A percentile compares a stretch with the other conserved stretches of the same genome.
Conservation (phyloP, 148 eudicot genomes). For the Mesembryanthemum crystallinum region DNA sequence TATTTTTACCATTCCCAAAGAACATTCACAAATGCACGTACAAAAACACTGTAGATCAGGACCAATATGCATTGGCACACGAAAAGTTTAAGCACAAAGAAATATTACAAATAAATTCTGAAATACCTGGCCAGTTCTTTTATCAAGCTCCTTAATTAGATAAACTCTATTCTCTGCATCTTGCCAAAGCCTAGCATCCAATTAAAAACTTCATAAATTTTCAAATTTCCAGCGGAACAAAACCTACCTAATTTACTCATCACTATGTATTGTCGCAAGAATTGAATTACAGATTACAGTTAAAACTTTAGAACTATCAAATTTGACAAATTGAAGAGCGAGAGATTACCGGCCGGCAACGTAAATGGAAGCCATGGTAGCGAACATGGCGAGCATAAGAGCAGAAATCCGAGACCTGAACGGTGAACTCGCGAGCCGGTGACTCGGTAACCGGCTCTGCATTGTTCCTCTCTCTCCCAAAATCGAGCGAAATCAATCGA, state of each 20-base stretch:
- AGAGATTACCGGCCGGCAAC: conserved; percentile 59
- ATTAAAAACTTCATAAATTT: background rate
- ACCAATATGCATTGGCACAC: background rate
- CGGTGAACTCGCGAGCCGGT: conserved; percentile 43
- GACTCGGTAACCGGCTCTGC: conserved; percentile 51
- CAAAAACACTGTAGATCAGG: too few species aligned
- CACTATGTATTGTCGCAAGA: conserved; percentile 11
- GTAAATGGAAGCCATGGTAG: conserved; percentile 71
- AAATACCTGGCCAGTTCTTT: conserved; percentile 61
- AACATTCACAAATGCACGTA: too few species aligned
- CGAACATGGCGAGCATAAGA: conserved; percentile 65
- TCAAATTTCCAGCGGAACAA: background rate
- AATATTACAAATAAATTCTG: background rate
- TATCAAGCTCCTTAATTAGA: conserved; percentile 65
- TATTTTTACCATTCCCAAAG: too few species aligned
- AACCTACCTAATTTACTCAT: conserved; percentile 10
- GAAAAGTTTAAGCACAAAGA: background rate
- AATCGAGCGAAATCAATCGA: background rate
- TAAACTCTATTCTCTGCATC: conserved; percentile 72
- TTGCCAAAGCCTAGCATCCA: conserved; percentile 67
- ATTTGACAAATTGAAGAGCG: background rate
- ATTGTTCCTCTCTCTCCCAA: conserved; percentile 29
- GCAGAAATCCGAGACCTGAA: conserved; percentile 45
- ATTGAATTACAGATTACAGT: background rate
- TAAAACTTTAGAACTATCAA: background rate